These are phyloP conservation scores for Boletales sp. DNA, from an alignment of 768 basidiomycete genomes.

Conservation along the genomic window DNA sequence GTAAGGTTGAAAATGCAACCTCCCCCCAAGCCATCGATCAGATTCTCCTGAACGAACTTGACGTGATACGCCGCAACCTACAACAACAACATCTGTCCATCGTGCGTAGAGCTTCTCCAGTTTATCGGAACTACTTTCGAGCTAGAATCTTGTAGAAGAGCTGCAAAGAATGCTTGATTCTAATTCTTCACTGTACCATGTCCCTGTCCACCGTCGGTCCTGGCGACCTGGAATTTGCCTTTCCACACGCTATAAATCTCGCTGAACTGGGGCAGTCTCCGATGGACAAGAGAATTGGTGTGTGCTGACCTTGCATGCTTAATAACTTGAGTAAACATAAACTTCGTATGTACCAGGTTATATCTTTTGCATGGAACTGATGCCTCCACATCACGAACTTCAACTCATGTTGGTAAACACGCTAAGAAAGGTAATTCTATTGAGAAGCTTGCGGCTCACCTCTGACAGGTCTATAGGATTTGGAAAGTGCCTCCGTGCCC, in stretches of 20 bases:
- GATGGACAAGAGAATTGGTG: constrained; percentile 68
- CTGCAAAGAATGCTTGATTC: constrained; percentile 62
- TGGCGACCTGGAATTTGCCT: constrained; percentile 63
- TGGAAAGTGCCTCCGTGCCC: constrained; percentile 54
- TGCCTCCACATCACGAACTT: constrained; percentile 66
- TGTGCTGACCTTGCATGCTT: constrained; percentile 5
- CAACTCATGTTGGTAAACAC: constrained; percentile 86
- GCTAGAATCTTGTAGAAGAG: constrained; percentile 42
- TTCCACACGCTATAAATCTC: constrained; percentile 72
- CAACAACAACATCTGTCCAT: constrained; percentile 45
- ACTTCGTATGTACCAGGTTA: constrained; percentile 50
- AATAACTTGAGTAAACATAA: constrained; percentile 1
- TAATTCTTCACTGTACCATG: constrained; percentile 68
- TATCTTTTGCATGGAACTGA: constrained; percentile 70
- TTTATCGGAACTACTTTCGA: constrained; percentile 4
- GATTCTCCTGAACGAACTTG: constrained; percentile 56
- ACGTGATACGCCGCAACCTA: constrained; percentile 51
- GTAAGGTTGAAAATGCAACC: constrained; percentile 61
- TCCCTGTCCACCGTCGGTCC: constrained; percentile 39
- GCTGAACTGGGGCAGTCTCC: constrained; percentile 64
- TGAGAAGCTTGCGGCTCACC: not conserved
- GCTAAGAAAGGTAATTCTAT: constrained; percentile 59
- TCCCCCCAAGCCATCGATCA: constrained; percentile 61
- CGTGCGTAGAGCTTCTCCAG: constrained; percentile 40
- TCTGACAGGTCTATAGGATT: constrained; percentile 48